Conservation (phyloP, 169 alveolate species). For the Babesia caballi region DNA sequence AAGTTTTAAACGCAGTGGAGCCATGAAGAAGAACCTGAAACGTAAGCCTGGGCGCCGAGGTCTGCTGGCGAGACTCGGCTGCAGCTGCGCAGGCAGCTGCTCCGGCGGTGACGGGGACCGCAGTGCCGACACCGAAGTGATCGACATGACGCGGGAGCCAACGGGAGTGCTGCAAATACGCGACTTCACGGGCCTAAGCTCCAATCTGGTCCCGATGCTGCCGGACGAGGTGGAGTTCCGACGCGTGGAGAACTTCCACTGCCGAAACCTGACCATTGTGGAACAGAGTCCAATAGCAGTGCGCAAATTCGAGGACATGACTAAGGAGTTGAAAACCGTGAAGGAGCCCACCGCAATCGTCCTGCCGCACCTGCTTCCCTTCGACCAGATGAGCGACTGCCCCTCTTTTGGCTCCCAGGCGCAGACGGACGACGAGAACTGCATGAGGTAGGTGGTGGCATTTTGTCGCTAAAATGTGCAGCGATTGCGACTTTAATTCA, state of each 20-base stretch:
- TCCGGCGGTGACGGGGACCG: neutral
- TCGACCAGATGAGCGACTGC: neutral
- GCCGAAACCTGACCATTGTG: constrained; percentile 24
- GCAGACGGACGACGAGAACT: neutral
- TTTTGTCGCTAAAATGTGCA: too few species aligned
- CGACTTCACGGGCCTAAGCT: neutral
- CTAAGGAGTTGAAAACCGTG: constrained; percentile 11
- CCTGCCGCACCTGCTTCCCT: constrained; percentile 10
- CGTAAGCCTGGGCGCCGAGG: neutral
- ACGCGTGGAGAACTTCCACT: constrained; percentile 13
- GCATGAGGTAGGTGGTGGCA: neutral
- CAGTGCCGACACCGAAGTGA: neutral
- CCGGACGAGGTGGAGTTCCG: constrained; percentile 24
- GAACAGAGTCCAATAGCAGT: constrained; percentile 31
- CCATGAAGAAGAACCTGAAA: too few species aligned
- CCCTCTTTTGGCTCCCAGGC: constrained; percentile 13
- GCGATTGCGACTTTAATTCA: too few species aligned
- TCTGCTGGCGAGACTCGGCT: neutral
- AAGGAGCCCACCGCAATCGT: constrained; percentile 12
- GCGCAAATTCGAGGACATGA: constrained; percentile 11
- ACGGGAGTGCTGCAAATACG: neutral
- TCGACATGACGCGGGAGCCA: neutral
- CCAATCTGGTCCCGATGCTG: constrained; percentile 11
- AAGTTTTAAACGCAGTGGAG: too few species aligned
- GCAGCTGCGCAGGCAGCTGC: constrained; percentile 12